phyloP scores from a whole-genome alignment of 75 land plant genomes.

The Cupressus sempervirens region DNA sequence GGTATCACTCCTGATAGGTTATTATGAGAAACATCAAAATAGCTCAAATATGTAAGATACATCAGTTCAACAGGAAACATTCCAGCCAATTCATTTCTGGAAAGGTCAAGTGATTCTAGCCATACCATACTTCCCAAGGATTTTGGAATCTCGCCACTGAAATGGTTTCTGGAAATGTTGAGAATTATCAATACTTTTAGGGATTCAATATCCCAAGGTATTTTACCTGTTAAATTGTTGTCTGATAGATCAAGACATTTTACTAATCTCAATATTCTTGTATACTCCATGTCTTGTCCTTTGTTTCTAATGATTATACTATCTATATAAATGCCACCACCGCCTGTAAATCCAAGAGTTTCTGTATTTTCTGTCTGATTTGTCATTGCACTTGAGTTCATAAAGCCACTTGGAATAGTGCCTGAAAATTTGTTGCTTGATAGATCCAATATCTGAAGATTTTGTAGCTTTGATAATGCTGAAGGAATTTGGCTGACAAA shows the following conservation, averaged over 20 bases:
- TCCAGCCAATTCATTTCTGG: neutral
- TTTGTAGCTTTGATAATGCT: too few relatives aligned
- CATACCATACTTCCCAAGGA: neutral
- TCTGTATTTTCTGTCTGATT: neutral
- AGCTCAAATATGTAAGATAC: neutral
- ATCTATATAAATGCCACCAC: too few relatives aligned
- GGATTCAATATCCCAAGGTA: neutral
- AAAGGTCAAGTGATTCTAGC: neutral
- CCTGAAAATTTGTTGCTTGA: conserved; percentile 2
- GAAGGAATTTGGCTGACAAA: too few relatives aligned
- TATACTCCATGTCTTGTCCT: neutral
- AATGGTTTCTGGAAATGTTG: neutral
- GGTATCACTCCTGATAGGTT: neutral
- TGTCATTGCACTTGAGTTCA: neutral
- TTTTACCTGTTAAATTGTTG: neutral
- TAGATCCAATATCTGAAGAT: neutral
- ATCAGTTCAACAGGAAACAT: neutral
- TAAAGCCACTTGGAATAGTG: neutral
- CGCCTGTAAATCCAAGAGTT: neutral
- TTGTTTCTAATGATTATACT: neutral
- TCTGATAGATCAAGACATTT: neutral
- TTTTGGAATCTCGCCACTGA: neutral
- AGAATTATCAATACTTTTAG: neutral
- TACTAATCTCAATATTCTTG: neutral
- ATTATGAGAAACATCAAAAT: neutral